phyloP scores from a whole-genome alignment of 225 moss, liverwort and hornwort genomes.

The Pseudoscleropodium purum region DNA sequence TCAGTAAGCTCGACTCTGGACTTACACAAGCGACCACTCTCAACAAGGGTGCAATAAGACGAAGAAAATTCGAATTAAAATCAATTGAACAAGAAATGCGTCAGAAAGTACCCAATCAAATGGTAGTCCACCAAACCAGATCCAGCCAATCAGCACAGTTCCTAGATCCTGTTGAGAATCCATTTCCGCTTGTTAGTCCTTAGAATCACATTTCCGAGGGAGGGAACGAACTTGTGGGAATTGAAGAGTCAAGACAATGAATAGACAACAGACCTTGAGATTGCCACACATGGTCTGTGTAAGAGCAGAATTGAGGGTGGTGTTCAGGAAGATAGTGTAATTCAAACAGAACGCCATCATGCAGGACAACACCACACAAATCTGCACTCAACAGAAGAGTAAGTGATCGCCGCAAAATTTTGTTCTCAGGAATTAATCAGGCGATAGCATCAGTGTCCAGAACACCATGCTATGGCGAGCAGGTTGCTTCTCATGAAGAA shows the following conservation, averaged over 20 bases:
- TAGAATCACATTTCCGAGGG: neutral
- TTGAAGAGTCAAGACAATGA: neutral
- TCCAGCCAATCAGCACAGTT: constrained; percentile 87
- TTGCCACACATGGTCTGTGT: constrained; percentile 99
- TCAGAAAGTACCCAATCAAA: constrained; percentile 75
- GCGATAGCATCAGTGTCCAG: neutral
- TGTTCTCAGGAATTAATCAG: neutral
- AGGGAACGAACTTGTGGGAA: neutral
- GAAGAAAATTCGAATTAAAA: neutral
- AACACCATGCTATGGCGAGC: neutral
- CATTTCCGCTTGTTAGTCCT: constrained; percentile 2
- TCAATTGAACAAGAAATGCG: neutral
- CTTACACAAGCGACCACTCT: neutral
- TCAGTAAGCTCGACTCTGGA: neutral
- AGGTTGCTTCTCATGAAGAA: neutral
- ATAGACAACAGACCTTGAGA: constrained; percentile 56
- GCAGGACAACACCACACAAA: constrained; percentile 72
- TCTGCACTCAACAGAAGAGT: constrained; percentile 36
- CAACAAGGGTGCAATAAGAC: neutral
- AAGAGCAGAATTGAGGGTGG: constrained; percentile 85
- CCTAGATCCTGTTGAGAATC: constrained; percentile 68
- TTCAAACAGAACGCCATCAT: constrained; percentile 93
- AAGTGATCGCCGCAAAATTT: neutral
- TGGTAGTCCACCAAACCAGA: constrained; percentile 87
- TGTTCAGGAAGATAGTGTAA: constrained; percentile 96